Evolutionary conservation across 2,329 filamentous ascomycete species (phyloP).

Genomic region (Colletotrichum sp.): DNA sequence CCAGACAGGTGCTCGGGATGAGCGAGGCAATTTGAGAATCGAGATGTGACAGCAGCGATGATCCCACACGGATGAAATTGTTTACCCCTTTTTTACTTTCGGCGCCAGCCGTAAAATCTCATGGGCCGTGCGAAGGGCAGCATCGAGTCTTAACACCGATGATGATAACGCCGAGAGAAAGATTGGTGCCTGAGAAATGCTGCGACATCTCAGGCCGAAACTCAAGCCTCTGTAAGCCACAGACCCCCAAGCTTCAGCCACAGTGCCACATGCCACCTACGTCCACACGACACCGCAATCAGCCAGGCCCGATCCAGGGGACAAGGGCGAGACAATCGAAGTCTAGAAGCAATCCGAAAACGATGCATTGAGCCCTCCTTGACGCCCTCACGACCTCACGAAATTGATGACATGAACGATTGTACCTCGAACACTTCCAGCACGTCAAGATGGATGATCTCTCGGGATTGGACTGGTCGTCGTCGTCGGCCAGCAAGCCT

Average conservation of each 20-base stretch:
- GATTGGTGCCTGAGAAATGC: neutral
- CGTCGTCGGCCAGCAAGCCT: conserved; percentile 38
- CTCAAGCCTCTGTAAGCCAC: neutral
- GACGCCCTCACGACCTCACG: conserved; percentile 19
- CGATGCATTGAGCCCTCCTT: conserved; percentile 15
- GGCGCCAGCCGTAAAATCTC: conserved; percentile 4
- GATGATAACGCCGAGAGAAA: neutral
- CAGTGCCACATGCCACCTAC: conserved; percentile 15
- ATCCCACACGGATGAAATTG: neutral
- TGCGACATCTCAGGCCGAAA: neutral
- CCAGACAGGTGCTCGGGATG: neutral
- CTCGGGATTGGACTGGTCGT: conserved; percentile 64
- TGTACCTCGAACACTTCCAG: neutral
- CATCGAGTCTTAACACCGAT: neutral
- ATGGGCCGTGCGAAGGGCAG: neutral
- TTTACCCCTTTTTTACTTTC: conserved; percentile 2
- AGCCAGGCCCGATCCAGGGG: conserved; percentile 3
- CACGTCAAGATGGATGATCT: conserved; percentile 63
- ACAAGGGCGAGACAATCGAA: neutral
- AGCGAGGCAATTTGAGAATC: neutral
- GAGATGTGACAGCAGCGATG: neutral
- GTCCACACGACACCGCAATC: conserved; percentile 17
- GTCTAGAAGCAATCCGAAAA: conserved; percentile 11
- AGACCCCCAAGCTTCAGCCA: conserved; percentile 10
- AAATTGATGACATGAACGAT: conserved; percentile 18